Evolutionary conservation across 345 rosid genomes (phyloP), one percentile per base, ranked within the genome.

Genomic region (Geranium brycei): DNA sequence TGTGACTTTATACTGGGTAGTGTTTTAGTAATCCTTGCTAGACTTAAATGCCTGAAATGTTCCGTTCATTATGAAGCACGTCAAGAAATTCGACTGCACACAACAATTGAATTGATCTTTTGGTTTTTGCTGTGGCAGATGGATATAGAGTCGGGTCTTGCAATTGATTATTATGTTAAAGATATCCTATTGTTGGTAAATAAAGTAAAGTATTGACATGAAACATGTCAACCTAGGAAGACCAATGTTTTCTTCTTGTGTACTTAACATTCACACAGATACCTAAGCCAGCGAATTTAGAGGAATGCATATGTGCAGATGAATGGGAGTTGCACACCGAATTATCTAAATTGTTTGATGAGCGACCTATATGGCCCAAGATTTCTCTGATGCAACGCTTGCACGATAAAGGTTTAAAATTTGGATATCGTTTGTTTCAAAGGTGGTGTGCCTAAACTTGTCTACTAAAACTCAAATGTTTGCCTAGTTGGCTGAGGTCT

Each of bases 331-430:
- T 83, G 91, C 95, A 88, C 67, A 75, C 69, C 75, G 78, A 85
- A 60, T 83, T 93, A 57, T 77, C 92, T 76, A 82, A 86, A 62
- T 80, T 93, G 66, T 93, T 93, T 76, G 88, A 88, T 62, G 91
- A 91, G 75, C 82, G 80, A 40, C 92, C 99, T 66, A 79, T 93
- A 77, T 90, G 97, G 99, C 85, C 85, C 58, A 93, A 90, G 77
- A 83, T 72, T 23, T 81, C 97, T 19, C 66, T 91, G 61, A 79
- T 72, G 55, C 91, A 85, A 63, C 84, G 75, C 35, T 76, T 93
- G 74, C 88, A 78, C 64, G 87, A 83, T 65, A 77, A 75, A 69
- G 95, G 83, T 73, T 76, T 86, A 32, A 81, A 79, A 77, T 82
- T 84, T 72, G 81, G 75, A 68, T 72, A 75, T 73, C 70, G 77